A percentile compares a stretch with the other conserved stretches of the same genome.
phyloP scores from a whole-genome alignment of 208 protist genomes.

The Leptomonas pyrrhocoris region DNA sequence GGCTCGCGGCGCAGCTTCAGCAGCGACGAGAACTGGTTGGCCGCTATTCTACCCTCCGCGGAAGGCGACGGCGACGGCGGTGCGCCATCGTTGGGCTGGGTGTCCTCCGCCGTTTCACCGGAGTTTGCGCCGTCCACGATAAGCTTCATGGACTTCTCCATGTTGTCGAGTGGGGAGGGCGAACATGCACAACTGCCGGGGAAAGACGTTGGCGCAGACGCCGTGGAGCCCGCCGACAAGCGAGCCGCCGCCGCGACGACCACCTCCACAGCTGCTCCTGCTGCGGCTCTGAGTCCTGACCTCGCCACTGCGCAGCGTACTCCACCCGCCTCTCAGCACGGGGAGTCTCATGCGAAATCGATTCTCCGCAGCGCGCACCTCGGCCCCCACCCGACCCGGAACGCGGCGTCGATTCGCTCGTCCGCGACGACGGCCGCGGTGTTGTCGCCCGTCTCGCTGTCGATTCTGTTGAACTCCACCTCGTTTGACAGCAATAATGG shows the following conservation, averaged over 20 bases:
- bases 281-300: neutral
- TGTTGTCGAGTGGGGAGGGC: constrained; percentile 6
- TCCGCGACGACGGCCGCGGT: constrained; percentile 1
- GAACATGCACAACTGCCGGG: neutral
- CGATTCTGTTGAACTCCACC: constrained; percentile 18
- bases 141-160: constrained; percentile 9
- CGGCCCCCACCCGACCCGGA: neutral
- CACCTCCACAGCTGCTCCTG: neutral
- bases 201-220: neutral
- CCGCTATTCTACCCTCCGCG: neutral
- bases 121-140: constrained; percentile 9
- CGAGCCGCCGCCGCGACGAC: neutral
- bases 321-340: neutral
- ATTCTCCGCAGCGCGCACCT: constrained; percentile 6
- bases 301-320: neutral
- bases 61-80: neutral
- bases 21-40: constrained; percentile 14
- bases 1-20: neutral
- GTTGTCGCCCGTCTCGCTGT: constrained; percentile 1
- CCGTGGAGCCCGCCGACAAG: neutral
- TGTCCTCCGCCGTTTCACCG: neutral
- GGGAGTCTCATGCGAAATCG: neutral
- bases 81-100: neutral
- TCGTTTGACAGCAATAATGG: constrained; percentile 15
- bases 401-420: neutral